Evolutionary conservation across 2,329 filamentous ascomycete species (phyloP).

Genomic region (Karstenula rhodostoma): DNA sequence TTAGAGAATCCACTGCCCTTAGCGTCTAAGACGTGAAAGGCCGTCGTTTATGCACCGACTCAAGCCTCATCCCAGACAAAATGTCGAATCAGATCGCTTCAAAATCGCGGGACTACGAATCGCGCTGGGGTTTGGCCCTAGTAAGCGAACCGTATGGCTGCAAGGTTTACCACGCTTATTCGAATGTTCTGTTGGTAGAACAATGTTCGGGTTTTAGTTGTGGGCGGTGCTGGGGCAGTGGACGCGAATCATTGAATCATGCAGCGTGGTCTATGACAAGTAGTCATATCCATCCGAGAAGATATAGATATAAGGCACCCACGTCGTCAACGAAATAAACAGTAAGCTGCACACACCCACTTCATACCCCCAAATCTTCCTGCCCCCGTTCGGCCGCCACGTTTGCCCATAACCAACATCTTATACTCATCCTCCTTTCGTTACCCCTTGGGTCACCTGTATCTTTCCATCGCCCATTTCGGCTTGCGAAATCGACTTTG

Average conservation of each 20-base stretch:
- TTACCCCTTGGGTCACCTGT: not conserved
- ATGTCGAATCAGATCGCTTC: not conserved
- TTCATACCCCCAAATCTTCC: constrained; percentile 1
- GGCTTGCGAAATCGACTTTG: not conserved
- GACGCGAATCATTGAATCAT: not conserved
- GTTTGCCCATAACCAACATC: not conserved
- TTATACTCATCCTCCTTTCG: not conserved
- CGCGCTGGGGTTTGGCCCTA: not conserved
- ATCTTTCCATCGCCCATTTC: not conserved
- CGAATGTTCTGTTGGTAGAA: not conserved
- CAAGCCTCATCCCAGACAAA: not conserved
- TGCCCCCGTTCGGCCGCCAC: not conserved
- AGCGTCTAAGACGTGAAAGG: not conserved
- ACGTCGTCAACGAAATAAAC: not conserved
- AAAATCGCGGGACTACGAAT: not conserved
- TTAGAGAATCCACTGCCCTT: not conserved
- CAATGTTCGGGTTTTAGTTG: not conserved
- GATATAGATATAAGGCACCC: not conserved
- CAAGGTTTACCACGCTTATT: not conserved
- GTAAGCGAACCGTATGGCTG: not conserved
- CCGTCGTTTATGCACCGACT: not conserved
- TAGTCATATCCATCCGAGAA: not conserved
- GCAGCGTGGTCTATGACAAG: constrained; percentile 4
- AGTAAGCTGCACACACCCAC: constrained; percentile 10
- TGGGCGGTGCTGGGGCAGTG: not conserved